Evolutionary conservation across 2,329 filamentous ascomycete genomes (phyloP).

Genomic region (Penicillium expansum): DNA sequence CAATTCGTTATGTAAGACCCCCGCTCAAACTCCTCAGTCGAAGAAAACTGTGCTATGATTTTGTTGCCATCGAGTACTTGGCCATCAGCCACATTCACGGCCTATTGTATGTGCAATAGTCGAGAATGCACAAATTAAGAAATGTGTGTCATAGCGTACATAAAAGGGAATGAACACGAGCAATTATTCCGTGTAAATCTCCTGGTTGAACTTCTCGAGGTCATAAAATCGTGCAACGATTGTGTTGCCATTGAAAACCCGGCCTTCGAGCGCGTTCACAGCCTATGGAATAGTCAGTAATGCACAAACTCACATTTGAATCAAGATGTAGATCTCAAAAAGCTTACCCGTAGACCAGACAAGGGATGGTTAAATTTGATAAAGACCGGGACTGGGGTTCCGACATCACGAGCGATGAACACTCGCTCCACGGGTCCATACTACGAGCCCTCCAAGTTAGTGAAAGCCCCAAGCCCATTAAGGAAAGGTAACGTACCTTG

Average conservation of each 20-base stretch:
- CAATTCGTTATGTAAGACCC: conserved; percentile 51
- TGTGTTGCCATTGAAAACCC: conserved; percentile 81
- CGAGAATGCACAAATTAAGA: background rate
- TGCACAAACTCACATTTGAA: background rate
- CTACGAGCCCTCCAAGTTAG: conserved; percentile 40
- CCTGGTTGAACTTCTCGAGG: conserved; percentile 74
- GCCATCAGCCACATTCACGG: conserved; percentile 83
- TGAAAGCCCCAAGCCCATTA: background rate
- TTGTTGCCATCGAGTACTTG: conserved; percentile 86
- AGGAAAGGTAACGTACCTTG: conserved; percentile 53
- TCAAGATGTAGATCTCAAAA: background rate
- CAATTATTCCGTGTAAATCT: conserved; percentile 49
- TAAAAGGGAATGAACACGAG: background rate
- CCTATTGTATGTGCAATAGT: conserved; percentile 48
- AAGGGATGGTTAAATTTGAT: conserved; percentile 88
- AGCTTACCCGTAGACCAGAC: conserved; percentile 75
- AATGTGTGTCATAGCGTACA: background rate
- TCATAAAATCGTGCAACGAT: conserved; percentile 84
- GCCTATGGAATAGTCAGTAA: conserved; percentile 53
- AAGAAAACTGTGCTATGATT: conserved; percentile 75
- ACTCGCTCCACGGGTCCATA: conserved; percentile 82
- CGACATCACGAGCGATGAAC: conserved; percentile 64
- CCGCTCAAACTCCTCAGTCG: conserved; percentile 72
- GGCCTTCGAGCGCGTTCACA: conserved; percentile 83
- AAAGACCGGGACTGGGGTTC: conserved; percentile 66